Percentiles rank a stretch among this genome's conserved stretches.
phyloP scores from a whole-genome alignment of 169 alveolate genomes.

The Neospora caninum region DNA sequence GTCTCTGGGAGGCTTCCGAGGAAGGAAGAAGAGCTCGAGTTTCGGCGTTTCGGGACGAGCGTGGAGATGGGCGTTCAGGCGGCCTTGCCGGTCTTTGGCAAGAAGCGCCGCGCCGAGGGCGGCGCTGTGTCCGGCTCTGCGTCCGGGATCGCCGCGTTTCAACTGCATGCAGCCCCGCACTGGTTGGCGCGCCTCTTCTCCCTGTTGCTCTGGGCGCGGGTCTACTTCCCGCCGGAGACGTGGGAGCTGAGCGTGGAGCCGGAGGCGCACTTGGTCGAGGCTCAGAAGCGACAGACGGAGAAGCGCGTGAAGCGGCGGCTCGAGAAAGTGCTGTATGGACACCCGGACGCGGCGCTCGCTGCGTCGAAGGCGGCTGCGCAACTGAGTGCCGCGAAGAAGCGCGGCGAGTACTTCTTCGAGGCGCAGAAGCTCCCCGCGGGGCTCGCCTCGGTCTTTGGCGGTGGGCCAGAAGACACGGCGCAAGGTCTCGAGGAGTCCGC shows the following conservation, averaged over 20 bases:
- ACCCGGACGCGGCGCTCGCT: slow-evolving; percentile 24
- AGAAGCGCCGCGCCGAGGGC: not conserved
- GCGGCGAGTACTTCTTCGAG: not conserved
- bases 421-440: slow-evolving; percentile 30
- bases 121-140: not conserved
- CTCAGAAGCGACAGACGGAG: not conserved
- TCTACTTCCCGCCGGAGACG: not conserved
- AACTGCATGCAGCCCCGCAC: not conserved
- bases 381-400: not conserved
- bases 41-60: slow-evolving; percentile 1
- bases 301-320: not conserved
- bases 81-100: not conserved
- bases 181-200: not conserved
- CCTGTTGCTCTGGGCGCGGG: not conserved
- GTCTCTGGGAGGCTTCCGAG: not conserved
- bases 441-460: slow-evolving; percentile 22
- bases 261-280: not conserved
- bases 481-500: not conserved
- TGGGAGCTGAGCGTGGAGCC: slow-evolving; percentile 7
- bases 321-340: slow-evolving; percentile 21
- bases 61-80: slow-evolving; percentile 3
- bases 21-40: not conserved
- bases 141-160: too few species aligned
- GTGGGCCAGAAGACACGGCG: not conserved
- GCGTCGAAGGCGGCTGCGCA: slow-evolving; percentile 17